Percentiles rank a stretch among this genome's conserved stretches.
Evolutionary conservation across 139 green algal genomes (phyloP).

Genomic region (Cymbomonas tetramitiformis): DNA sequence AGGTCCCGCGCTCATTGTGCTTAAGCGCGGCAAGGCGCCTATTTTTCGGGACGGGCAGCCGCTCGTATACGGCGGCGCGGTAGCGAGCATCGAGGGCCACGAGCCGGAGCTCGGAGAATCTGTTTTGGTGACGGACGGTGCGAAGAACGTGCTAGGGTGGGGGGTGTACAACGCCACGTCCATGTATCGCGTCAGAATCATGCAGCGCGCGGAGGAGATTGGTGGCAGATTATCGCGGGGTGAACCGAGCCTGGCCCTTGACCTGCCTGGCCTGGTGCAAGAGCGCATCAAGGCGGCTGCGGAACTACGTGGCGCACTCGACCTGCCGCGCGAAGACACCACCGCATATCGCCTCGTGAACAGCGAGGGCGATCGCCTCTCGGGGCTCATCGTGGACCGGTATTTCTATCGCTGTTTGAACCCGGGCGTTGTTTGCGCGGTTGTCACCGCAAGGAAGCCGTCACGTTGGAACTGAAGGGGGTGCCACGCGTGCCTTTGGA

Average conservation of each 20-base stretch:
- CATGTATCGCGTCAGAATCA: slow-evolving; percentile 30
- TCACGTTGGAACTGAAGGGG: too few relatives aligned
- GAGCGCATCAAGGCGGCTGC: slow-evolving; percentile 6
- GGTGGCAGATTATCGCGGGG: too few relatives aligned
- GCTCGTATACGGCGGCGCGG: slow-evolving; percentile 29
- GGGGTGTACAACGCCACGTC: slow-evolving; percentile 31
- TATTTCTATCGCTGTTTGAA: too few relatives aligned
- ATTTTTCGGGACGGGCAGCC: slow-evolving; percentile 23
- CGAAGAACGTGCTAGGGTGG: slow-evolving; percentile 7
- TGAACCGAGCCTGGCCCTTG: too few relatives aligned
- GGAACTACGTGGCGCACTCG: slow-evolving; percentile 3
- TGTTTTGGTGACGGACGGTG: slow-evolving; percentile 22
- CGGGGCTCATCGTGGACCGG: slow-evolving; percentile 25
- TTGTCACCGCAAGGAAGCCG: too few relatives aligned
- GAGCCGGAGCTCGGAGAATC: slow-evolving; percentile 6
- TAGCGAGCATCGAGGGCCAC: slow-evolving; percentile 19
- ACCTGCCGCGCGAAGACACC: slow-evolving; percentile 3
- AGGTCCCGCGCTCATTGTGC: too few relatives aligned
- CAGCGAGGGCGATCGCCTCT: slow-evolving; percentile 31
- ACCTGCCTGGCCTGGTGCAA: too few relatives aligned
- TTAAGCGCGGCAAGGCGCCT: slow-evolving; percentile 26
- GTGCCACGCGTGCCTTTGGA: too few relatives aligned
- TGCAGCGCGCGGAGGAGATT: slow-evolving; percentile 15
- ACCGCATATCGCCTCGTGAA: slow-evolving; percentile 30
- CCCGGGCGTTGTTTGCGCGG: too few relatives aligned